These are phyloP conservation scores for Phytopythium cucurbitacearum DNA, from an alignment of 352 stramenopile species.

Conservation along the genomic window DNA sequence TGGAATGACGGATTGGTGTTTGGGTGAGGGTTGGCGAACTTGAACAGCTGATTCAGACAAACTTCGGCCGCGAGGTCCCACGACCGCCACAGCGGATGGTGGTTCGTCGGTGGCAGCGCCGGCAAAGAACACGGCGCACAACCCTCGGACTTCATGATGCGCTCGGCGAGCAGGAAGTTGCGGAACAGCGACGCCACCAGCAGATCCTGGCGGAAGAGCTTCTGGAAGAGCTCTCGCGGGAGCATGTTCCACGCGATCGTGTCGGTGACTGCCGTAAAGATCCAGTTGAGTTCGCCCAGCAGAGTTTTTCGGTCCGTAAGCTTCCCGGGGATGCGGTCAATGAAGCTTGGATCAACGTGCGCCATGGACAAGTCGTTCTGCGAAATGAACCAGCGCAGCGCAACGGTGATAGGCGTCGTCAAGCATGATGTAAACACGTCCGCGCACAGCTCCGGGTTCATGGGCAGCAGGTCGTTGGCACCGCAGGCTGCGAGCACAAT, in stretches of 20 bases:
- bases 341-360: conserved; percentile 79
- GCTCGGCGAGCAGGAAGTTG: conserved; percentile 97
- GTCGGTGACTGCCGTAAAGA: conserved; percentile 99
- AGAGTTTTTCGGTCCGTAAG: conserved; percentile 93
- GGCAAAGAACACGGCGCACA: conserved; percentile 91
- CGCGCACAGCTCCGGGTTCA: conserved; percentile 95
- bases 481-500: conserved; percentile 97
- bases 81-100: conserved; percentile 97
- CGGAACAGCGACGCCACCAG: conserved; percentile 98
- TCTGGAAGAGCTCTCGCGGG: conserved; percentile 95
- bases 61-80: conserved; percentile 98
- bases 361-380: conserved; percentile 90
- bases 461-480: conserved; percentile 94
- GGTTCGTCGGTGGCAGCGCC: conserved; percentile 90
- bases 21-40: conserved; percentile 64
- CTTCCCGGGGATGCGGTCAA: conserved; percentile 89
- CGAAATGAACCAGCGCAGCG: conserved; percentile 97
- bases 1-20: conserved; percentile 69
- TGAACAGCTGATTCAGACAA: conserved; percentile 95
- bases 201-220: conserved; percentile 99
- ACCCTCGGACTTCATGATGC: conserved; percentile 92
- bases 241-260: conserved; percentile 99
- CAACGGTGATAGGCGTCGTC: conserved; percentile 98
- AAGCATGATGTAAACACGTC: conserved; percentile 99
- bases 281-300: conserved; percentile 99